These are phyloP conservation scores for Chamaecyparis obtusa DNA, from an alignment of 75 land plant genomes.

Conservation along the genomic window DNA sequence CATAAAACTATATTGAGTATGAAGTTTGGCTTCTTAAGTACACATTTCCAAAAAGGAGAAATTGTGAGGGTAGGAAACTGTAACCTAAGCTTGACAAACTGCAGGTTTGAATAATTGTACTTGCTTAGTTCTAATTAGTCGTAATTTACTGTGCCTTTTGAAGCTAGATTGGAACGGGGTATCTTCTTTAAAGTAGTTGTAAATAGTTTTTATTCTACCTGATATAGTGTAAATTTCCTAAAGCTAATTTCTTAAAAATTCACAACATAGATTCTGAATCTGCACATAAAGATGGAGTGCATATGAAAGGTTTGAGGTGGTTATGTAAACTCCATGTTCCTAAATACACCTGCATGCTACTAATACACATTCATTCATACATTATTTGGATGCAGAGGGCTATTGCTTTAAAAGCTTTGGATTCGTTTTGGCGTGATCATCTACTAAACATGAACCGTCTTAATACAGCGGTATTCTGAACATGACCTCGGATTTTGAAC, in stretches of 20 bases:
- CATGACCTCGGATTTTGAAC: neutral
- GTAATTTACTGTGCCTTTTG: neutral
- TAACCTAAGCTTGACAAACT: slow-evolving; percentile 2
- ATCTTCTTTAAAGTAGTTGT: neutral
- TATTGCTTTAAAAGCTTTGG: slow-evolving; percentile 73
- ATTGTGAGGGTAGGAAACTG: neutral
- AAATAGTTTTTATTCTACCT: neutral
- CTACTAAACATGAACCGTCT: slow-evolving; percentile 96
- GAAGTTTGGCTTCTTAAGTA: neutral
- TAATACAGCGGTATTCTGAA: slow-evolving; percentile 65
- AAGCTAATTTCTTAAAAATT: neutral
- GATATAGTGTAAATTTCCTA: neutral
- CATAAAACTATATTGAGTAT: neutral
- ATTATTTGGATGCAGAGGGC: slow-evolving; percentile 51
- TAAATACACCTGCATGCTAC: neutral
- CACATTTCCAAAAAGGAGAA: neutral
- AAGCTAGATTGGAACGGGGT: neutral
- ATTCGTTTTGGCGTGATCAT: slow-evolving; percentile 93
- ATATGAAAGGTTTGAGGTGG: neutral
- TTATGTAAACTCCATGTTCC: neutral
- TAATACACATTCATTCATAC: neutral
- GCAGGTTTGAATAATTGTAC: neutral
- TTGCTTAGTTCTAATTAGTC: neutral
- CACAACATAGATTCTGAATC: neutral
- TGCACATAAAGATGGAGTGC: neutral